A percentile compares a stretch with the other conserved stretches of the same genome.
Conservation (phyloP, 352 stramenopile species). For the Phytophthora idaei region DNA sequence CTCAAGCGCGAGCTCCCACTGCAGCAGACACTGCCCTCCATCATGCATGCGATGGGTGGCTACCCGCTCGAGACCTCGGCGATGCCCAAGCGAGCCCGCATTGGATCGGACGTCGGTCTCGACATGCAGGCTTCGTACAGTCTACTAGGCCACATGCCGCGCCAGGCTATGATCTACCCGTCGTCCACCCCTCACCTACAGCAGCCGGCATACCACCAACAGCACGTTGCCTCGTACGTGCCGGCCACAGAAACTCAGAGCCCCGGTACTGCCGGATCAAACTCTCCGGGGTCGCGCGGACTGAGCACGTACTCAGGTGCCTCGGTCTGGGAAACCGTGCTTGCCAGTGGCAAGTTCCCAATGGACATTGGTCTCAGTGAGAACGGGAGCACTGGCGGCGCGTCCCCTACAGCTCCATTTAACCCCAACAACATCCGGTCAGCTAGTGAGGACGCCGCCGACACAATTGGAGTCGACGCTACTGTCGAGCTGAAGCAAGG, state of each 20-base stretch:
- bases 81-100: constrained; percentile 41
- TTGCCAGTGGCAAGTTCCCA: constrained; percentile 64
- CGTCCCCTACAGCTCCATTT: constrained; percentile 16
- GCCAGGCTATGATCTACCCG: constrained; percentile 42
- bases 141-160: constrained; percentile 33
- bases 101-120: constrained; percentile 39
- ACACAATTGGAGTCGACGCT: constrained; percentile 19
- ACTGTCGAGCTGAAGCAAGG: constrained; percentile 48
- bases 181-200: constrained; percentile 18
- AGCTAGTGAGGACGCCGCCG: constrained; percentile 20
- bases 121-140: constrained; percentile 41
- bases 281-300: constrained; percentile 14
- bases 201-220: constrained; percentile 13
- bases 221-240: constrained; percentile 13
- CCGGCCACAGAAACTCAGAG: constrained; percentile 24
- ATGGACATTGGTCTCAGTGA: constrained; percentile 66
- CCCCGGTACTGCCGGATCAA: constrained; percentile 22
- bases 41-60: constrained; percentile 50
- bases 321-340: constrained; percentile 73
- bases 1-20: constrained; percentile 34
- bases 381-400: constrained; percentile 11
- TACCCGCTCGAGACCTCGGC: constrained; percentile 35
- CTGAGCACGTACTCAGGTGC: constrained; percentile 14
- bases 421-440: constrained; percentile 21
- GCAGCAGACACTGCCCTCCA: constrained; percentile 34